Evolutionary conservation across 2,329 filamentous ascomycete genomes (phyloP).

Genomic region (Pochonia chlamydosporia): DNA sequence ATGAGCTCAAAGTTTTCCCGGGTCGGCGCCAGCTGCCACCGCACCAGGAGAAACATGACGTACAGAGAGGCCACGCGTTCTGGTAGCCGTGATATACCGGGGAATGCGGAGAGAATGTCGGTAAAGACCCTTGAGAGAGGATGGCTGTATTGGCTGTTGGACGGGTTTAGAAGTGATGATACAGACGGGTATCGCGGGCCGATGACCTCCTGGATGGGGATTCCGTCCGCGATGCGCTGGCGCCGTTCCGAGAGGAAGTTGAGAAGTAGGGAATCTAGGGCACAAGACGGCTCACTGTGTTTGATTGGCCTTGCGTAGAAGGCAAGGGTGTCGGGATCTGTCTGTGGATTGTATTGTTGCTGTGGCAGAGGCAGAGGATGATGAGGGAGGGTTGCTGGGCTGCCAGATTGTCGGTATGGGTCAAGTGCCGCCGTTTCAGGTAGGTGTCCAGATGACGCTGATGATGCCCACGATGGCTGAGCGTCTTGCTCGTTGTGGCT

Average conservation of each 20-base stretch:
- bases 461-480: not conserved
- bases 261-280: conserved; percentile 72
- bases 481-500: conserved; percentile 8
- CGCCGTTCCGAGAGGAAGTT: conserved; percentile 69
- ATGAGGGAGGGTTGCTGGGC: not conserved
- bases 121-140: conserved; percentile 80
- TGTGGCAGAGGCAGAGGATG: not conserved
- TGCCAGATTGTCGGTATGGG: not conserved
- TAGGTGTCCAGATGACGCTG: not conserved
- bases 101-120: conserved; percentile 79
- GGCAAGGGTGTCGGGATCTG: conserved; percentile 7
- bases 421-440: not conserved
- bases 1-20: conserved; percentile 73
- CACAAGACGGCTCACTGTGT: conserved; percentile 65
- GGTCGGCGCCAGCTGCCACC: conserved; percentile 78
- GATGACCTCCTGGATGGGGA: conserved; percentile 58
- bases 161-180: conserved; percentile 69
- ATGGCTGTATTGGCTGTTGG: conserved; percentile 57
- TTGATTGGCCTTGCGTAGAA: conserved; percentile 36
- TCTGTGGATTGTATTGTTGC: not conserved
- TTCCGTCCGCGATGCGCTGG: conserved; percentile 60
- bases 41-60: conserved; percentile 80
- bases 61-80: conserved; percentile 80
- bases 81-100: conserved; percentile 69
- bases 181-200: conserved; percentile 78